Base-by-base conservation (phyloP, 257 asterid species). In the Forsythia viridissima region DNA sequence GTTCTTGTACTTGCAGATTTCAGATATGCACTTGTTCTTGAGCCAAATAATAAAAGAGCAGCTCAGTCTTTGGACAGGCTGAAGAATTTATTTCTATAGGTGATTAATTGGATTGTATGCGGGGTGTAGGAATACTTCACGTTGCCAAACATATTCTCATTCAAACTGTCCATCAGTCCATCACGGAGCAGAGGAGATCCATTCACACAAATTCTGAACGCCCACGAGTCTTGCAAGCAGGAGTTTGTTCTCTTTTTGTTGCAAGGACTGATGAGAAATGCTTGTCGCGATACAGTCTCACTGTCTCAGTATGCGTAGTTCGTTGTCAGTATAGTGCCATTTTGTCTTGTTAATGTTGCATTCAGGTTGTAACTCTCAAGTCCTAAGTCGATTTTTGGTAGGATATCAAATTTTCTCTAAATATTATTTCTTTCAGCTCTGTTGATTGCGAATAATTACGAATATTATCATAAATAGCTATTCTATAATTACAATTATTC, bases 21-120 rank as follows among this genome's bases (percentile, higher is more conserved):
- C 83, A 83, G 86, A 74, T 82, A 85, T 37, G 98, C 98, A 21
- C 97, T 93, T 51, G 94, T 93, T 80, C 96, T 95, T 5, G 98
- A 95, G 90, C 99, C 99, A 70, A 93, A 89, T n/a, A 95, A 95
- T 74, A 95, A 90, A 85, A 88, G 97, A 87, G 99, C 99, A 78
- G 85, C 97, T 24, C 89, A 85, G 88, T 87, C 96, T 72, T 79
- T 89, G 71, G 92, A 90, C 78, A 86, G 94, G 81, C 87, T 93
- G 74, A 89, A 77, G 88, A 92, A 83, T 78, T 73, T 48, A 43
- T 93, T 89, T 80, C 88, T n/a, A 73, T 92, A 90, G 82, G 75
- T 80, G 48, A 46, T 36, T 42, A 1, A 46, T 46, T 46, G 73
- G 78, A 65, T 40, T 61, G 73, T 71, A 78, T 51, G 41, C 77